Base-by-base conservation (phyloP, 257 asterid genomes). In the Plantago elongata region DNA sequence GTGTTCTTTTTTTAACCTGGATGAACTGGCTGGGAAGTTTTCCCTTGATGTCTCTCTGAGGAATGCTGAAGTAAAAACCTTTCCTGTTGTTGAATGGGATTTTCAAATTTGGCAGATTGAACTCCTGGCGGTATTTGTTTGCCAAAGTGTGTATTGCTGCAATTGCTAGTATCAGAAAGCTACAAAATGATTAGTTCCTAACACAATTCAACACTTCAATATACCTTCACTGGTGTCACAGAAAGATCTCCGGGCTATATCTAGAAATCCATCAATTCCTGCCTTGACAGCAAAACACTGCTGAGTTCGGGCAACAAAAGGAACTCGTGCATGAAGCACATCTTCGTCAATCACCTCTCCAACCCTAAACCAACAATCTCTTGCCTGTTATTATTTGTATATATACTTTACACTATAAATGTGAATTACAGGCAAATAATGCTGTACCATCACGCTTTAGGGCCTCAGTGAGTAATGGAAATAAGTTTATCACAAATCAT, bases 211-310 rank as follows among this genome's bases (percentile, higher is more conserved):
- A 63, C 64, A 40, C 62, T 51, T 60, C 62, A 51, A 69, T 66
- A 14, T 30, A 92, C 98, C 98, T 92, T 92, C 99, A 71, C 97
- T 92, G 59, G 96, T 89, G 65, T 92, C 99, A 63, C 99, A 92
- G 69, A 92, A 92, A 40, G 99, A 86, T 78, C 96, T 80, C 47
- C 99, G 78, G 48, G 97, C 96, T 71, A 92, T 86, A 78, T 92
- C 99, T 60, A 92, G 83, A 77, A 81, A 77, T 71, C 97, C 97
- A 81, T 92, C 99, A 56, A 77, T 82, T 76, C 97, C 99, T 60
- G 96, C 89, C 89, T 89, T 89, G 67, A 92, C 86, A 73, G 97
- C 99, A 81, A 92, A 92, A 80, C 99, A 92, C 70, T 92, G 99
- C 69, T 92, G 97, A 65, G 96, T 92, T 51, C 94, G 87, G 61